Evolutionary conservation across 805 yeast genomes (phyloP).

Genomic region (Ogataea minuta): DNA sequence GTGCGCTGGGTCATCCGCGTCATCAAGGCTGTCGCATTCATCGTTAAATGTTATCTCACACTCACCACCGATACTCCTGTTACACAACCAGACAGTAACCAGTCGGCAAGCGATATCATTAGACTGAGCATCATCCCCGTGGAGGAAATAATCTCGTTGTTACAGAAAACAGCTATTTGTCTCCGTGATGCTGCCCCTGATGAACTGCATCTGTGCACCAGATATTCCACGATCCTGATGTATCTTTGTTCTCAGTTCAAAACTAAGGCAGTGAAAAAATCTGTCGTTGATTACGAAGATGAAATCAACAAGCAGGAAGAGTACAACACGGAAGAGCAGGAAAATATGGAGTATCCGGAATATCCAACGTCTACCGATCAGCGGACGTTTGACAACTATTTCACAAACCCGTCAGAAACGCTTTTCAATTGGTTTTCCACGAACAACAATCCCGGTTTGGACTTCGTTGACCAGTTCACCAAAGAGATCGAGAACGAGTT

Average conservation of each 20-base stretch:
- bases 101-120: constrained; percentile 32
- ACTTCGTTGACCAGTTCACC: constrained; percentile 75
- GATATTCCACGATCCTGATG: constrained; percentile 75
- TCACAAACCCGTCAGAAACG: constrained; percentile 35
- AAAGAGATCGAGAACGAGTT: constrained; percentile 73
- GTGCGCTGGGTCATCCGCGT: constrained; percentile 89
- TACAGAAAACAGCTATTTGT: constrained; percentile 70
- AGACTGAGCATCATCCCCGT: constrained; percentile 63
- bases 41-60: constrained; percentile 80
- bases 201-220: constrained; percentile 76
- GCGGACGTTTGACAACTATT: constrained; percentile 33
- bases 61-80: constrained; percentile 38
- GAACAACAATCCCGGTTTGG: constrained; percentile 51
- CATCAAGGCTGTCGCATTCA: constrained; percentile 84
- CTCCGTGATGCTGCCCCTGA: constrained; percentile 85
- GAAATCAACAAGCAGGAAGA: constrained; percentile 20
- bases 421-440: constrained; percentile 49
- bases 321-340: constrained; percentile 6
- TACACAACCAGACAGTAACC: background rate
- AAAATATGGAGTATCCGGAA: constrained; percentile 5
- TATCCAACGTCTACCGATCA: constrained; percentile 23
- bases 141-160: constrained; percentile 65
- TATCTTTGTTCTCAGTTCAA: constrained; percentile 75
- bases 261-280: constrained; percentile 32
- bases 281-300: constrained; percentile 29